Evolutionary conservation across 2,329 filamentous ascomycete species (phyloP), one percentile per base, ranked within the genome.

Genomic region (Talaromyces pinophilus): DNA sequence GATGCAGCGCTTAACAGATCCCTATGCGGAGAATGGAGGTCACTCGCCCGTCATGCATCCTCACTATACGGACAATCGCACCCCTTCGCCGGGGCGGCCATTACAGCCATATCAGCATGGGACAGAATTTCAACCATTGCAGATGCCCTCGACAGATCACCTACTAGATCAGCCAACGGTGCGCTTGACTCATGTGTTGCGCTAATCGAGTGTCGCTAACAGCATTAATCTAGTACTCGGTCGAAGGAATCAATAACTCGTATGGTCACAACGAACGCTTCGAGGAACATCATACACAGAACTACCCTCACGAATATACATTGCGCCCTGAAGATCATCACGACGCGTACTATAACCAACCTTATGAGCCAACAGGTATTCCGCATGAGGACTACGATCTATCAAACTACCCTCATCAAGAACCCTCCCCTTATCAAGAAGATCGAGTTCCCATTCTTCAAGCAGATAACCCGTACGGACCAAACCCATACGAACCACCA

Each of bases 151-250:
- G 0, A 89, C 88, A 73, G 94, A 98, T 79, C 85, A 89, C 66
- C 82, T 98, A 62, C 88, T 90, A 66, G 85, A 93, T 70, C 93
- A 97, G 78, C 92, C 92, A 60, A 94, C 93, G 65, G 91, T 94
- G 79, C 83, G 90, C 85, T 22, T 48, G 54, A 57, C n/a, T 17
- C 54, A 6, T 2, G 11, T 13, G 6, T 54, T 35, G 40, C 17
- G 35, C 65, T 42, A 6, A 52, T 61, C 4, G 42, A 30, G 25
- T 50, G 55, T 19, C 11, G 44, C 48, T 52, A 30, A 33, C 50
- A 25, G 28, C 35, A 13, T 22, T 11, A 8, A 59, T 10, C 57
- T 71, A 89, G 86, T 92, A 91, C 76, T 91, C 89, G 2, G 89
- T 92, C 25, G 85, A 89, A 70, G 88, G 90, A 74, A 85, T 92